Evolutionary conservation across 495 filamentous ascomycete species (phyloP), one percentile per base, ranked within the genome.

Genomic region (Bathelium albidoporum): DNA sequence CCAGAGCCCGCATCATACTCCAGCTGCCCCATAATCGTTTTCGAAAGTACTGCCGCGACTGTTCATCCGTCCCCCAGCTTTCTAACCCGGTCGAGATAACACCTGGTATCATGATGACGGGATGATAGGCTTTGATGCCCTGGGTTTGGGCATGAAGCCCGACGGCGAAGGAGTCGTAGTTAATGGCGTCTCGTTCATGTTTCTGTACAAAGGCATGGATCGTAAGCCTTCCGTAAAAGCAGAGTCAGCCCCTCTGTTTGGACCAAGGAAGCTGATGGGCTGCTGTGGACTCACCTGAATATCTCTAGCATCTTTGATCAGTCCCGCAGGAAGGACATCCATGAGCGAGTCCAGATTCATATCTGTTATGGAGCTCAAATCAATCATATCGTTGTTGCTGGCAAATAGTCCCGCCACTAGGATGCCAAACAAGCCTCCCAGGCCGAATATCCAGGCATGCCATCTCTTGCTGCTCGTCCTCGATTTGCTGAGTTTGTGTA

Each of bases 21-120:
- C 94, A 98, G 68, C 89, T 95, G 29, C 94, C 94, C 94, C 94
- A 98, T 60, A 98, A 75, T 64, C 94, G 77, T 73, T 92, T 93
- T 60, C 94, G 82, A 73, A 97, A 98, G 73, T 97, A 98, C 59
- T 86, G 90, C 9, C 89, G 81, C 20, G 91, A 95, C 39, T 75
- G 74, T 66, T 87, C 84, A 14, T 85, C 85, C 0, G 92, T 97
- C 22, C 95, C 91, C 94, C 94, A 98, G 65, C 89, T 94, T 76
- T 98, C 94, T 7, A 98, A 79, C 5, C 95, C 95, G 0, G 94
- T 98, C 1, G 94, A 97, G 65, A 97, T 97, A 9, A 97, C 95
- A 0, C 94, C 94, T 10, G 94, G 94, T 49, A 97, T 86, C 92
- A 98, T 96, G 66, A 98, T 87, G 53, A 97, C 87, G 10, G 94